Evolutionary conservation across 352 stramenopile species (phyloP).

Genomic region (Pythium brachiatum): DNA sequence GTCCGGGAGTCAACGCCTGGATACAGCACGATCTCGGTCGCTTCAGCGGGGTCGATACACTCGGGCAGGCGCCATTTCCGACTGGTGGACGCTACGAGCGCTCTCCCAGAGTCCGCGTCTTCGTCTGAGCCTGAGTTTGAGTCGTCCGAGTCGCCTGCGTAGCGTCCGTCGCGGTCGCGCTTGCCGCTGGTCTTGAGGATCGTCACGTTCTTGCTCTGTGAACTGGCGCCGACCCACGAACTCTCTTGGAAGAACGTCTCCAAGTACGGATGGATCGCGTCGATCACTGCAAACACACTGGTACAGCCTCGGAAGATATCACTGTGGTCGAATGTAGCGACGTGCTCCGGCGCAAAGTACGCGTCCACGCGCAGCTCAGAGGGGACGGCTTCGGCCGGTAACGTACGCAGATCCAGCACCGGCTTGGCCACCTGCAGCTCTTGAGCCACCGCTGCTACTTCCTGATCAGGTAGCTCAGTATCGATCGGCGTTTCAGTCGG

Average conservation of each 20-base stretch:
- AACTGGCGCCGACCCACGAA: slow-evolving; percentile 9
- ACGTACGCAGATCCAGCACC: background rate
- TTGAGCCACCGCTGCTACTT: no score
- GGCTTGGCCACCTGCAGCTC: background rate
- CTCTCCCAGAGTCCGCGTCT: background rate
- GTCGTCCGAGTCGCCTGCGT: slow-evolving; percentile 35
- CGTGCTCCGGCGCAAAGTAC: slow-evolving; percentile 46
- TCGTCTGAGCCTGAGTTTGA: slow-evolving; percentile 25
- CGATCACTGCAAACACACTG: slow-evolving; percentile 60
- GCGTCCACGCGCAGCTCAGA: slow-evolving; percentile 35
- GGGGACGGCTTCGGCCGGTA: background rate
- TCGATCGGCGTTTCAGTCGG: no score
- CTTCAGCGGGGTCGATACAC: slow-evolving; percentile 44
- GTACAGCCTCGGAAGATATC: slow-evolving; percentile 52
- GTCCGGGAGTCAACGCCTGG: slow-evolving; percentile 45
- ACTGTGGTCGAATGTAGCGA: slow-evolving; percentile 47
- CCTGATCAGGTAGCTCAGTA: no score
- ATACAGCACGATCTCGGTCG: slow-evolving; percentile 52
- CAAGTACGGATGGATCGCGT: slow-evolving; percentile 61
- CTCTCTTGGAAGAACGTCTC: slow-evolving; percentile 38
- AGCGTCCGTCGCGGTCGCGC: slow-evolving; percentile 29
- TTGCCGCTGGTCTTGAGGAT: slow-evolving; percentile 19
- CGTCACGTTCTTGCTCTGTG: slow-evolving; percentile 28
- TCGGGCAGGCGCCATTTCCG: slow-evolving; percentile 38
- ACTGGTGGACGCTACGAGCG: slow-evolving; percentile 4